Percentiles rank a stretch among this genome's conserved stretches.
phyloP scores from a whole-genome alignment of 441 rosid genomes.

The Monsonia emarginata region DNA sequence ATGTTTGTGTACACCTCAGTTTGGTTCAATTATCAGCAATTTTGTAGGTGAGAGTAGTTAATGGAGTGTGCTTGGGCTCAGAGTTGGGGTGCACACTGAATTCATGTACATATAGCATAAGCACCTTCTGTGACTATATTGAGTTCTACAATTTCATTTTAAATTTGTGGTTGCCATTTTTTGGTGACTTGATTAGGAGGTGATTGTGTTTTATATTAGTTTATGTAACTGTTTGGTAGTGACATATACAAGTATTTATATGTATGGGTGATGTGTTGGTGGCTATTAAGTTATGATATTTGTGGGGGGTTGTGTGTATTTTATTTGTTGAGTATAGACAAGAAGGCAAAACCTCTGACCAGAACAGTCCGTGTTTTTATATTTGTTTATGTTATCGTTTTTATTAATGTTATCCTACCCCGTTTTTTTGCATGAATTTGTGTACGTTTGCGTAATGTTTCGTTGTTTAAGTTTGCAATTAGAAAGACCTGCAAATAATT shows the following conservation, averaged over 20 bases:
- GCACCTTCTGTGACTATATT: background rate
- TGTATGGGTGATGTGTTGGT: slow-evolving; percentile 18
- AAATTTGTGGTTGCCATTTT: background rate
- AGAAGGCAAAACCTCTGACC: slow-evolving; percentile 34
- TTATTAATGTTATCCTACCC: background rate
- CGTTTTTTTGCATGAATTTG: slow-evolving; percentile 11
- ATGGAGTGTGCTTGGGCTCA: background rate
- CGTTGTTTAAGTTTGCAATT: slow-evolving; percentile 14
- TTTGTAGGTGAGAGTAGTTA: background rate
- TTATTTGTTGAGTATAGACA: slow-evolving; percentile 22
- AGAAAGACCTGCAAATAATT: slow-evolving; percentile 10
- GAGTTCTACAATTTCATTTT: slow-evolving; percentile 12
- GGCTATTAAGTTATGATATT: slow-evolving; percentile 12
- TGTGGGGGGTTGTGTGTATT: slow-evolving; percentile 17
- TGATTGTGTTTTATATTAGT: slow-evolving; percentile 24
- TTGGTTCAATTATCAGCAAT: background rate
- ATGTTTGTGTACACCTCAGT: background rate
- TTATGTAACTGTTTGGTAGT: slow-evolving; percentile 33
- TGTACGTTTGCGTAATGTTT: slow-evolving; percentile 15
- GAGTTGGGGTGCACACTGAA: background rate
- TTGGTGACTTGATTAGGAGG: slow-evolving; percentile 14
- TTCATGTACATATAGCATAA: slow-evolving; percentile 9
- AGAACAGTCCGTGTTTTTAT: slow-evolving; percentile 26
- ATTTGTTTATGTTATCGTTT: slow-evolving; percentile 15
- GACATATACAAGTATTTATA: slow-evolving; percentile 17